Evolutionary conservation across 495 filamentous ascomycete species (phyloP), one percentile per base, ranked within the genome.

Genomic region (Penicillium subrubescens): DNA sequence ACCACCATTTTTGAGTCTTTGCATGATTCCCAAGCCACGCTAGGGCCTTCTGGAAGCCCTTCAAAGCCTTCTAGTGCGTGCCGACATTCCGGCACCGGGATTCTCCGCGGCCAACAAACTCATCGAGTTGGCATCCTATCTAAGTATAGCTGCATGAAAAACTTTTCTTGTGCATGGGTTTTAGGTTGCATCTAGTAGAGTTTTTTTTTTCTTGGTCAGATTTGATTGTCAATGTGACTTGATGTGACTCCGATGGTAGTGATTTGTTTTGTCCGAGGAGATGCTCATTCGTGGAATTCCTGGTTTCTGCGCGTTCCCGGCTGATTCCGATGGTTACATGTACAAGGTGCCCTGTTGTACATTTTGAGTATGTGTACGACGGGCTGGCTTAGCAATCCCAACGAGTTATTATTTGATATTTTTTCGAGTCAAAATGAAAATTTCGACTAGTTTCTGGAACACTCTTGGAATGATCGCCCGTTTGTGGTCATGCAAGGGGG

Each of bases 1-100:
- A 7, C 19, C 14, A 6, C 27, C n/a, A 27, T n/a, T 54, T 31
- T 31, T 6, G 51, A 11, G 25, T 15, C 2, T 55, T 31, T 56
- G 31, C 53, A 56, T 25, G 19, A 3, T 4, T 8, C 34, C 27
- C 57, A 64, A 62, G 51, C 43, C 56, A 52, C 60, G 53, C 53
- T 57, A 62, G 50, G 48, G 31, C 46, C 34, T 67, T 68, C 58
- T 64, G 54, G 56, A 63, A 68, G 37, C 66, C 66, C 62, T 68
- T 62, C 64, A 68, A 59, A 68, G 37, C 66, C 66, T 68, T 68
- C 66, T 68, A 68, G 62, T 41, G 61, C 17, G n/a, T 46, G 35
- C 65, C 61, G 61, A 59, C 46, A 62, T 55, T 19, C 53, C 59
- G 62, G 66, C 66, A 68, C 57, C 62, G 66, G 66, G 53, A 63